A percentile compares a stretch with the other conserved stretches of the same genome.
Conservation (phyloP, 116 monocot genomes). For the Dioscorea cayenensis region DNA sequence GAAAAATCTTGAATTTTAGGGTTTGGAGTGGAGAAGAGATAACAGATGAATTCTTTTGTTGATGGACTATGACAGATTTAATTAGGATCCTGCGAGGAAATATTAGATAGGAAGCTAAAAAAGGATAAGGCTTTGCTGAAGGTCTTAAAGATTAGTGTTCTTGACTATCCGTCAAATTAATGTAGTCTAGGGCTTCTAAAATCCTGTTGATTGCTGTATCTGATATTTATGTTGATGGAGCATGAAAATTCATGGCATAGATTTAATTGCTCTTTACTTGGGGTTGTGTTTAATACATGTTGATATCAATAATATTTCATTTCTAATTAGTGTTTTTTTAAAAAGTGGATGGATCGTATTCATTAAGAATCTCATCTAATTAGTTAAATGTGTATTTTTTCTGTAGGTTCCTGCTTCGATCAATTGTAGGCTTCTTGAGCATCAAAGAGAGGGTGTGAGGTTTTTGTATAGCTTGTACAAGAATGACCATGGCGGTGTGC, state of each 20-base stretch:
- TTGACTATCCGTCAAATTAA: neutral
- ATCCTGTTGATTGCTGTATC: too few species aligned
- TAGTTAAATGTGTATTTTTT: neutral
- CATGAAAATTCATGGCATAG: too few species aligned
- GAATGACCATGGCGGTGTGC: conserved; percentile 87
- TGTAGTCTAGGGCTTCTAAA: neutral
- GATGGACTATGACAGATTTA: neutral
- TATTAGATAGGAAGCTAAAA: neutral
- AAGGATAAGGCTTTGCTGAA: neutral
- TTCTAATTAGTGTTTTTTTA: too few species aligned
- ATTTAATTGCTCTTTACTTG: too few species aligned
- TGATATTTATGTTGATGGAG: too few species aligned
- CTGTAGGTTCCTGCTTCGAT: conserved; percentile 83
- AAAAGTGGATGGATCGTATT: neutral
- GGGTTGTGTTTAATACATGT: too few species aligned
- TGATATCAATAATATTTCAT: neutral
- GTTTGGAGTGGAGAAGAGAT: neutral
- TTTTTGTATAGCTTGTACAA: conserved; percentile 75
- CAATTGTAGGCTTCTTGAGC: conserved; percentile 80
- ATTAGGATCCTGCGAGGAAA: neutral
- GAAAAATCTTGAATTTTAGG: neutral
- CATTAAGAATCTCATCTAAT: neutral
- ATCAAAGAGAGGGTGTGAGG: conserved; percentile 81
- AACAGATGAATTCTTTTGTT: neutral
- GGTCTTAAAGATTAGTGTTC: neutral